phyloP scores from a whole-genome alignment of 2,329 filamentous ascomycete species.

The Fusarium penzigii region DNA sequence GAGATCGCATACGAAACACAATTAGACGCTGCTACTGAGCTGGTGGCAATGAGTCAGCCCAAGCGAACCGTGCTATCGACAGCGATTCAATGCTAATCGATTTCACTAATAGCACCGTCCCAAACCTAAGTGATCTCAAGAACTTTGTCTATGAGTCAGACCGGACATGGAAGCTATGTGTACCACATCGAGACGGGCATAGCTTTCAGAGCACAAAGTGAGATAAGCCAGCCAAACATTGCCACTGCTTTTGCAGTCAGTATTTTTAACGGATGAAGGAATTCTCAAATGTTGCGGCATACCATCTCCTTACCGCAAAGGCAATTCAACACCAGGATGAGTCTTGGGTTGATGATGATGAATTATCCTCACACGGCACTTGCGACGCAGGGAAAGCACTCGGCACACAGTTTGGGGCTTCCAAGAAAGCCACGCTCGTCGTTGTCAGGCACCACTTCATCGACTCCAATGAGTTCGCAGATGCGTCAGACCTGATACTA shows the following conservation, averaged over 20 bases:
- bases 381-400: conserved; percentile 5
- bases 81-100: background rate
- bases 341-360: background rate
- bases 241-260: background rate
- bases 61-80: background rate
- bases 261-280: background rate
- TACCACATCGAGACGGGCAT: conserved; percentile 3
- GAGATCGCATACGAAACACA: conserved; percentile 2
- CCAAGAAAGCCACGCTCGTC: conserved; percentile 3
- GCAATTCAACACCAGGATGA: background rate
- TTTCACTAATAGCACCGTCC: background rate
- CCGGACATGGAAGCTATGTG: background rate
- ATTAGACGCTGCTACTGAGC: conserved; percentile 1
- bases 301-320: background rate
- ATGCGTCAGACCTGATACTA: conserved; percentile 1
- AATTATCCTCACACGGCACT: conserved; percentile 1
- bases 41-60: conserved; percentile 2
- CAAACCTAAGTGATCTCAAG: conserved; percentile 2
- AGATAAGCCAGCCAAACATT: background rate
- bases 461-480: background rate
- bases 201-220: background rate
- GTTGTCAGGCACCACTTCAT: conserved; percentile 1
- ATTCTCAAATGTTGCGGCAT: background rate
- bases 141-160: conserved; percentile 3
- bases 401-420: conserved; percentile 4